Conservation (phyloP, 345 rosid species). For the Melastoma malabathricum region DNA sequence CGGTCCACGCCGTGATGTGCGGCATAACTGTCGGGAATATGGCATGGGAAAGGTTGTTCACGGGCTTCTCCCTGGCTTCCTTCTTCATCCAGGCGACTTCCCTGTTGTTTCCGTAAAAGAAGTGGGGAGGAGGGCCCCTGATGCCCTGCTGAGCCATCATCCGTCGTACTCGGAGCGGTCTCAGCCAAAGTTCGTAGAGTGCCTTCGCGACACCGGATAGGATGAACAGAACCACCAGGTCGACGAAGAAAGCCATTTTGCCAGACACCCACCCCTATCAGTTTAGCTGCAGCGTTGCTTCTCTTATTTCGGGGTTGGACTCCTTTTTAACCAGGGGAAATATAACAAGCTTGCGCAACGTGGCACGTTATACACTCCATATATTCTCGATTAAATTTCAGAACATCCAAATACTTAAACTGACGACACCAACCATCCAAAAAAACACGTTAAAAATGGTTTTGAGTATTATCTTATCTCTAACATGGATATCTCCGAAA, state of each 20-base stretch:
- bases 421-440: too few species aligned
- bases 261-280: too few species aligned
- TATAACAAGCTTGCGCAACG: too few species aligned
- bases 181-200: slow-evolving; percentile 19
- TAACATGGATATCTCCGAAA: too few species aligned
- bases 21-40: slow-evolving; percentile 15
- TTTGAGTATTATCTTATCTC: too few species aligned
- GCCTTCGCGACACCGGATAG: slow-evolving; percentile 9
- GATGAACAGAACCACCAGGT: slow-evolving; percentile 1
- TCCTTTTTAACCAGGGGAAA: too few species aligned
- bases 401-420: too few species aligned
- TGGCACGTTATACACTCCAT: too few species aligned
- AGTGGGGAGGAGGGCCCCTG: slow-evolving; percentile 11
- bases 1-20: slow-evolving; percentile 18
- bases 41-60: slow-evolving; percentile 12
- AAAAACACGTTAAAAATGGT: too few species aligned
- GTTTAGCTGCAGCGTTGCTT: too few species aligned
- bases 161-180: slow-evolving; percentile 10
- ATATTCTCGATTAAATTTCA: too few species aligned
- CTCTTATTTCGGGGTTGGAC: too few species aligned
- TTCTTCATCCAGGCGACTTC: slow-evolving; percentile 5
- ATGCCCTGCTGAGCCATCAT: slow-evolving; percentile 13
- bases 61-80: slow-evolving; percentile 4
- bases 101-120: slow-evolving; percentile 12
- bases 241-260: not conserved